Evolutionary conservation across 164 flowering plant species (phyloP).

Genomic region (Dillenia suffruticosa): DNA sequence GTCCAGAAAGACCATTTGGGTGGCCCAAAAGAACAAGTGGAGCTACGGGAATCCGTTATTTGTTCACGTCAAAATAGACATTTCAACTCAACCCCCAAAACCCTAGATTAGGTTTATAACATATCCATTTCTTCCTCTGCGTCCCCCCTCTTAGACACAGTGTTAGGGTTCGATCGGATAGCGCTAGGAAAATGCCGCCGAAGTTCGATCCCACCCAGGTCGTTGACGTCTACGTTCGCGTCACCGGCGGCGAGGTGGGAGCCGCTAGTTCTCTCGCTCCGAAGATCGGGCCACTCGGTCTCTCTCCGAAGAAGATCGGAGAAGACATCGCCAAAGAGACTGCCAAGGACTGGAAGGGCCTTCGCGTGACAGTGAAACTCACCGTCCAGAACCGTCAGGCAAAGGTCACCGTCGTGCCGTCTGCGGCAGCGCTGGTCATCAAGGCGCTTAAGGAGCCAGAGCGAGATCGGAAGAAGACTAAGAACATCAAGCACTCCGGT

Average conservation of each 20-base stretch:
- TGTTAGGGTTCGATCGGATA: too few relatives aligned
- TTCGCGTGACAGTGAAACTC: constrained; percentile 71
- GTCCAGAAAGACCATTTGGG: too few relatives aligned
- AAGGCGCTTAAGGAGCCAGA: constrained; percentile 77
- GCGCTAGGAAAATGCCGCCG: constrained; percentile 48
- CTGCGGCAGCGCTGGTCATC: constrained; percentile 71
- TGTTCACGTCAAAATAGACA: too few relatives aligned
- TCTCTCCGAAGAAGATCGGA: constrained; percentile 76
- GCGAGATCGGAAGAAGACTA: constrained; percentile 69
- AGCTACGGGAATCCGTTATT: too few relatives aligned
- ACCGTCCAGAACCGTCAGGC: constrained; percentile 81
- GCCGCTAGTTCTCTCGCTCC: constrained; percentile 78
- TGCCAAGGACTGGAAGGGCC: constrained; percentile 85
- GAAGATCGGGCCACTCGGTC: constrained; percentile 75
- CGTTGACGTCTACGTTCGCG: constrained; percentile 72
- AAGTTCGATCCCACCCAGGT: constrained; percentile 69
- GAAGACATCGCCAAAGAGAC: constrained; percentile 79
- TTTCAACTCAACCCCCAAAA: constrained; percentile 15
- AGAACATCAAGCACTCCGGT: constrained; percentile 71
- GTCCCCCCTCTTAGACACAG: neutral
- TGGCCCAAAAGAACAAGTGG: too few relatives aligned
- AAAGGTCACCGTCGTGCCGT: constrained; percentile 70
- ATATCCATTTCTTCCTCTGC: neutral
- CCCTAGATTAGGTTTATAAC: constrained; percentile 8
- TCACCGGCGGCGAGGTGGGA: constrained; percentile 79